A percentile compares a stretch with the other conserved stretches of the same genome.
phyloP scores from a whole-genome alignment of 2,329 filamentous ascomycete genomes.

The Aspergillus luchuensis region DNA sequence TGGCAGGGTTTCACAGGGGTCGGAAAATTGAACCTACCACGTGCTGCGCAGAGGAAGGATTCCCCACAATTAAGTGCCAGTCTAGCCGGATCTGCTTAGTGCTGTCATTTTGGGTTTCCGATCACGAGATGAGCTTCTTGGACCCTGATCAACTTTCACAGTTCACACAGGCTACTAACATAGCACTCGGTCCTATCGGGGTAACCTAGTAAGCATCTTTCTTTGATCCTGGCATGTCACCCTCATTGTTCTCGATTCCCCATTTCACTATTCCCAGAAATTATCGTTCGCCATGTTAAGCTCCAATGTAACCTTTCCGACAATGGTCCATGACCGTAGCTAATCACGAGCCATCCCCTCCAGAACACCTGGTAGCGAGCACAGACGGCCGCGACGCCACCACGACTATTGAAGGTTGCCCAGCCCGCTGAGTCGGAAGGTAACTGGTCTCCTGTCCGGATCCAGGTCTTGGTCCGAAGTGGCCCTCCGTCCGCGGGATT shows the following conservation, averaged over 20 bases:
- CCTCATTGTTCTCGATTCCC: background rate
- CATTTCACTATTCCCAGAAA: background rate
- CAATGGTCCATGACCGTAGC: background rate
- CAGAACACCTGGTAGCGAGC: background rate
- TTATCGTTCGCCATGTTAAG: background rate
- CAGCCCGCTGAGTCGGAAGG: background rate
- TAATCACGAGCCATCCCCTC: background rate
- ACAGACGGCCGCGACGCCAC: background rate
- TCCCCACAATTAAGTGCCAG: background rate
- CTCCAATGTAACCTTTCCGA: constrained; percentile 1
- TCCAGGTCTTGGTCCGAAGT: background rate
- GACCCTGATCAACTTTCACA: background rate
- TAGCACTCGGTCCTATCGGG: background rate
- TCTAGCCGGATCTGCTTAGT: background rate
- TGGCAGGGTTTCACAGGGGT: background rate
- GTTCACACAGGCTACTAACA: background rate
- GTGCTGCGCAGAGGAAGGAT: background rate
- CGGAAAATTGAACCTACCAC: constrained; percentile 3
- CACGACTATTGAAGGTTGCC: background rate
- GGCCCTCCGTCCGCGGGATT: background rate
- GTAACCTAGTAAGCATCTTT: background rate
- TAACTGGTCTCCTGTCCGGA: background rate
- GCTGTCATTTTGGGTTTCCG: background rate
- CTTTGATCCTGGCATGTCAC: background rate
- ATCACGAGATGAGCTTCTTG: background rate